Evolutionary conservation across 148 eudicot species (phyloP).

Genomic region (Camellia lanceoleosa): DNA sequence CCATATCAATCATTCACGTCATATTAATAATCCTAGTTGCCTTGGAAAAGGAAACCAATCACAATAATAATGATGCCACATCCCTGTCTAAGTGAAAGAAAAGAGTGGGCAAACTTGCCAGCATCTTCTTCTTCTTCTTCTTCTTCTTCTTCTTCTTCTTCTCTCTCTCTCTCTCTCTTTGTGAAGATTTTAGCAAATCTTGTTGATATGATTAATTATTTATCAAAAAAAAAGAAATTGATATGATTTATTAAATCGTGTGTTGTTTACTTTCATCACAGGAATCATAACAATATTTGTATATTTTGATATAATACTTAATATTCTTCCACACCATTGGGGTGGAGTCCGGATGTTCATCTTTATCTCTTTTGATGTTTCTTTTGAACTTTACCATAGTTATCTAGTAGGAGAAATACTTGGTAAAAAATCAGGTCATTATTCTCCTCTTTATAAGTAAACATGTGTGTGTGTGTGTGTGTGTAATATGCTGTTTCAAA

Average conservation of each 20-base stretch:
- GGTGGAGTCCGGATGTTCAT: not conserved
- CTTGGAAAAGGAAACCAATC: not conserved
- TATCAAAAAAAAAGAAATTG: not conserved
- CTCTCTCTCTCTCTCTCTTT: no score
- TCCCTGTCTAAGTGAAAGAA: not conserved
- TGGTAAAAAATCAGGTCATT: not conserved
- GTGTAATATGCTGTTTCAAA: not conserved
- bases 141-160: no score
- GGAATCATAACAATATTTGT: not conserved
- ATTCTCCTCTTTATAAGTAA: not conserved
- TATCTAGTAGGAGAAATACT: not conserved
- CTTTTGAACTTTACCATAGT: not conserved
- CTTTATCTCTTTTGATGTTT: not conserved
- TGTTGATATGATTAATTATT: no score
- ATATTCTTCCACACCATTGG: not conserved
- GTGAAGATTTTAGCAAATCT: not conserved
- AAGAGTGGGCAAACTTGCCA: not conserved
- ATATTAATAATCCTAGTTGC: not conserved
- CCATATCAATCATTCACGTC: not conserved
- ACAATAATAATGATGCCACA: not conserved
- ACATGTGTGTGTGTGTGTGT: not conserved
- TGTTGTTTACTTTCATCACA: not conserved
- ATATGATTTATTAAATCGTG: not conserved
- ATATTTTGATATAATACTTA: not conserved
- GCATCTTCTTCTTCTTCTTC: not conserved